Conservation (phyloP, 352 stramenopile species). For the Phytophthora cactorum region DNA sequence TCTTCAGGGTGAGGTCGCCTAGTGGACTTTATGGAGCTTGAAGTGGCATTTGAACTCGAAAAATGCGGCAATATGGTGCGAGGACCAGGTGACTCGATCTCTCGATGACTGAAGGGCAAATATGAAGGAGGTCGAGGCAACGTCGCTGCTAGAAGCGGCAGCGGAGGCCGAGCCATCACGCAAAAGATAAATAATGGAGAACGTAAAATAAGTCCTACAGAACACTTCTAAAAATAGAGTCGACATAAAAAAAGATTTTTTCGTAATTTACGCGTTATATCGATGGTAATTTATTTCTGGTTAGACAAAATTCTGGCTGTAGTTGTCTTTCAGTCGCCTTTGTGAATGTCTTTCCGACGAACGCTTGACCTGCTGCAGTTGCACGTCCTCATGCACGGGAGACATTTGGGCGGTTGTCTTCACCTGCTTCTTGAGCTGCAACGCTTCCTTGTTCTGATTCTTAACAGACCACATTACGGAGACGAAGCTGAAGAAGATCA, state of each 20-base stretch:
- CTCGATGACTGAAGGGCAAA: constrained; percentile 28
- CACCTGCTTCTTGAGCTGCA: constrained; percentile 16
- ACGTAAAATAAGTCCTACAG: background rate
- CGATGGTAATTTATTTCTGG: background rate
- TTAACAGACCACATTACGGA: constrained; percentile 42
- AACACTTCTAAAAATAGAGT: background rate
- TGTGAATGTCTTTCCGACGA: constrained; percentile 24
- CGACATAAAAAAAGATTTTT: no score
- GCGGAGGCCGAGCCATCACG: constrained; percentile 3
- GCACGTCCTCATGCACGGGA: constrained; percentile 15
- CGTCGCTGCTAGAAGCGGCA: constrained; percentile 18
- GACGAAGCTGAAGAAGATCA: constrained; percentile 41
- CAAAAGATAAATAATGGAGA: background rate
- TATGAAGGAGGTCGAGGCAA: constrained; percentile 21
- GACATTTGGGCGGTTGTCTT: constrained; percentile 7
- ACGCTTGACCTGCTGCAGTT: constrained; percentile 11
- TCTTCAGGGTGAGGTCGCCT: constrained; percentile 34
- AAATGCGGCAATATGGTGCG: constrained; percentile 36
- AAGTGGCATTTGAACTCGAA: constrained; percentile 27
- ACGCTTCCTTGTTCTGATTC: constrained; percentile 11
- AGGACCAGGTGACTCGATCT: constrained; percentile 5
- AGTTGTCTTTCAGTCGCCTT: constrained; percentile 29
- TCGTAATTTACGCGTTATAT: no score
- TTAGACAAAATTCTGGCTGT: constrained; percentile 43
- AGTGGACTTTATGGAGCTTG: background rate